Evolutionary conservation across 2,329 filamentous ascomycete genomes (phyloP).

Genomic region (Colletotrichum liriopes): DNA sequence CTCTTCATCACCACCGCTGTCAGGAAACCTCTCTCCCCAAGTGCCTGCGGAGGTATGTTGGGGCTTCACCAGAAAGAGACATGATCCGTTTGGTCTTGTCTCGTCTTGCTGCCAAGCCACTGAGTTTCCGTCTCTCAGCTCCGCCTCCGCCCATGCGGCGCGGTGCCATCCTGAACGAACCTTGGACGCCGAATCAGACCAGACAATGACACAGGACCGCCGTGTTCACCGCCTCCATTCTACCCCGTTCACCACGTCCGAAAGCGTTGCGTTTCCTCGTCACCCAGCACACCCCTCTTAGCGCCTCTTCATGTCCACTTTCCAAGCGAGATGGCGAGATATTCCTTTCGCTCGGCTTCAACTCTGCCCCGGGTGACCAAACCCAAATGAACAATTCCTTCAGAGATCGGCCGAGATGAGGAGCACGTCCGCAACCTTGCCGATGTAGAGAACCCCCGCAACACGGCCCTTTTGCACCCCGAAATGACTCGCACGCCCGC

Average conservation of each 20-base stretch:
- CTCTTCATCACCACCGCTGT: neutral
- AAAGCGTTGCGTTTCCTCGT: constrained; percentile 23
- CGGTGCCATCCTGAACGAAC: constrained; percentile 1
- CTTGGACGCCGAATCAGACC: neutral
- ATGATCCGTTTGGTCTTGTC: constrained; percentile 27
- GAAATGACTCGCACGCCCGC: constrained; percentile 37
- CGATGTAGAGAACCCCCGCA: neutral
- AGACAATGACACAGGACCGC: constrained; percentile 1
- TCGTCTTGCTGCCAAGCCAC: constrained; percentile 34
- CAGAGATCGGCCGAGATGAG: constrained; percentile 33
- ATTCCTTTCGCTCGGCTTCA: neutral
- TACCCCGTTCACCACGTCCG: constrained; percentile 1
- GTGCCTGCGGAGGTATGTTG: constrained; percentile 13
- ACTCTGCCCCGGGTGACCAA: constrained; percentile 7
- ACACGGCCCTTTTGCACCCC: constrained; percentile 14
- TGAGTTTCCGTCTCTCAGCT: constrained; percentile 1
- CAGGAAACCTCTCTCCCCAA: neutral
- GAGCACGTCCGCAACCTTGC: constrained; percentile 23
- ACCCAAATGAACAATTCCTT: constrained; percentile 17
- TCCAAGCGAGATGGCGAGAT: constrained; percentile 24
- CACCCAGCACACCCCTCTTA: constrained; percentile 1
- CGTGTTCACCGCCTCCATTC: neutral
- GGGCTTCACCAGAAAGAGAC: constrained; percentile 24
- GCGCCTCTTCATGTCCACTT: constrained; percentile 25
- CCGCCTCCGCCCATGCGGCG: neutral